Percentiles rank a stretch among this genome's conserved stretches.
phyloP scores from a whole-genome alignment of 2,329 filamentous ascomycete genomes.

The Colletotrichum limetticola region DNA sequence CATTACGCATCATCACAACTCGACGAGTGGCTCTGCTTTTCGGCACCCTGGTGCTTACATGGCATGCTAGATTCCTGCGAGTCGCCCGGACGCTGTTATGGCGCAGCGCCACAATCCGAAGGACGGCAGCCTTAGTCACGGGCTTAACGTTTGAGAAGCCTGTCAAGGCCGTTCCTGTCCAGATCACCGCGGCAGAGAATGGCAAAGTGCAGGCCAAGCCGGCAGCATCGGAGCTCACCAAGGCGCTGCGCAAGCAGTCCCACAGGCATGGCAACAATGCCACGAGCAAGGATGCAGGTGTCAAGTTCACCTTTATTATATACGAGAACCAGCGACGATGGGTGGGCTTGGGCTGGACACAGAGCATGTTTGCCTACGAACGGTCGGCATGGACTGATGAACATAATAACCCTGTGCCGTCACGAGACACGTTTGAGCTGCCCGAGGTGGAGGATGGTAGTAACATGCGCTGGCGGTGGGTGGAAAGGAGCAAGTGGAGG shows the following conservation, averaged over 20 bases:
- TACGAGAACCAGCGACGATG: conserved; percentile 97
- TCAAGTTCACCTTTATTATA: conserved; percentile 95
- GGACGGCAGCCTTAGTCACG: conserved; percentile 77
- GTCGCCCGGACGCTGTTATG: conserved; percentile 90
- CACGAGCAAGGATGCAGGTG: conserved; percentile 74
- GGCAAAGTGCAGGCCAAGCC: conserved; percentile 43
- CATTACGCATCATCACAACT: conserved; percentile 86
- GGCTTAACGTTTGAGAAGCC: conserved; percentile 78
- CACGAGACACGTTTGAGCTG: conserved; percentile 76
- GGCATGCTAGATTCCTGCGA: conserved; percentile 88
- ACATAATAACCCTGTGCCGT: conserved; percentile 82
- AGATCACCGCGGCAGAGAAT: conserved; percentile 16
- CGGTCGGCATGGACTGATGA: conserved; percentile 95
- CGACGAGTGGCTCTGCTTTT: conserved; percentile 84
- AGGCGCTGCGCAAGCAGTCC: conserved; percentile 50
- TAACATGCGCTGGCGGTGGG: conserved; percentile 77
- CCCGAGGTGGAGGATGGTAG: conserved; percentile 71
- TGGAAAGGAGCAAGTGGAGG: conserved; percentile 84
- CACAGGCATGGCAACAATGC: conserved; percentile 43
- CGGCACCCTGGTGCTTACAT: conserved; percentile 89
- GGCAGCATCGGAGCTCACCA: conserved; percentile 58
- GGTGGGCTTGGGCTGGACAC: conserved; percentile 95
- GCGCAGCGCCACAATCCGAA: conserved; percentile 82
- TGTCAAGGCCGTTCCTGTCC: conserved; percentile 42
- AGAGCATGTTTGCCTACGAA: conserved; percentile 90